Evolutionary conservation across 345 rosid species (phyloP), one percentile per base, ranked within the genome.

Genomic region (Trapa incisa): DNA sequence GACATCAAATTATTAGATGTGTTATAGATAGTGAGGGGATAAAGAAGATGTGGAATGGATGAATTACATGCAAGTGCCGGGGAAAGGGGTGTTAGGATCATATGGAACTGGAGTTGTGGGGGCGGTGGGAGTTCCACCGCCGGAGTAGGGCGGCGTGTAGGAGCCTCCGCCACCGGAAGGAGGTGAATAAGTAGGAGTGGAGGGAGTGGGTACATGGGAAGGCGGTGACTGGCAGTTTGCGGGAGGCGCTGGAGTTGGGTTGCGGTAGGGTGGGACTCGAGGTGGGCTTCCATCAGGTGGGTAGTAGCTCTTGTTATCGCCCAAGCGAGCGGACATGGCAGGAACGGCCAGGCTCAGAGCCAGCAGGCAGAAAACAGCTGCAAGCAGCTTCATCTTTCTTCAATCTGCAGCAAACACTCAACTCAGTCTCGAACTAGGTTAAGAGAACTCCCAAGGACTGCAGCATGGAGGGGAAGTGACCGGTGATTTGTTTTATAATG

Each of bases 11-110:
- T 52, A 33, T 29, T 22, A 22, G 29, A 13, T n/a, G 22, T 53
- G 32, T 41, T n/a, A 53, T 4, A 53, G 4, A 14, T 50, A 22
- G n/a, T 50, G 54, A 53, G 16, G 47, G 3, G n/a, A 22, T 65
- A 42, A 2, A 37, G 9, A 66, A 47, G 69, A 32, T 50, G 22
- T n/a, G 57, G 17, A 22, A 22, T 22, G 29, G 48, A n/a, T n/a
- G 8, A 79, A 96, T 81, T 80, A 94, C 99, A 80, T 85, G 99
- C 97, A 94, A 39, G 97, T 81, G 70, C 90, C 90, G 11, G 83
- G 73, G 74, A 76, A 48, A 58, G 76, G 76, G 50, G 58, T 33
- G 68, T 77, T 80, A 2, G 98, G 97, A 71, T 86, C 89, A 22
- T 22, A 22, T 22, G 29, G 29, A 22, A 22, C 63, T 42, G 79